Evolutionary conservation across 352 stramenopile genomes (phyloP).

Genomic region (Pythium apleroticum): DNA sequence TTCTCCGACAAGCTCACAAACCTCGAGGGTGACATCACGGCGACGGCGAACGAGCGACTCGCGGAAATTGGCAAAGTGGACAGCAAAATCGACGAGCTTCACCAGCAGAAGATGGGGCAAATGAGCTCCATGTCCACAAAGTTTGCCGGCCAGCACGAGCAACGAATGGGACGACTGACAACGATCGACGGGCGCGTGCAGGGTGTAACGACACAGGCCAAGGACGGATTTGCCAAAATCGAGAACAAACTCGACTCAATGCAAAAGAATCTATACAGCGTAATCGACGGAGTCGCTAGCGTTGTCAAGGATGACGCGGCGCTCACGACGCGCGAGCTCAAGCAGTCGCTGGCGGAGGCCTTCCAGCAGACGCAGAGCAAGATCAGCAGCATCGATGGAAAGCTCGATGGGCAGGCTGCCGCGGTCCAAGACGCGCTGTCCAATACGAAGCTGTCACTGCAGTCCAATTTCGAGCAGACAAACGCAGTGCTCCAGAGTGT

Average conservation of each 20-base stretch:
- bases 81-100: constrained; percentile 11
- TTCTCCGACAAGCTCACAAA: constrained; percentile 13
- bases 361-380: constrained; percentile 9
- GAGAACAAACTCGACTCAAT: constrained; percentile 3
- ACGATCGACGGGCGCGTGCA: constrained; percentile 12
- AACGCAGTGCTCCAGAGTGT: constrained; percentile 1
- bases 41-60: constrained; percentile 12
- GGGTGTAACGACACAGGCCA: constrained; percentile 10
- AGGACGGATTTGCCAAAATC: constrained; percentile 8
- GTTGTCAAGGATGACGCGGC: constrained; percentile 18
- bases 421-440: constrained; percentile 1
- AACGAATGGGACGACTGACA: constrained; percentile 4
- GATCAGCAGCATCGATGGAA: constrained; percentile 10
- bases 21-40: constrained; percentile 10
- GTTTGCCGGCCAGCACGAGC: constrained; percentile 14
- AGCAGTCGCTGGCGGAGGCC: background rate
- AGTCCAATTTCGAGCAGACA: constrained; percentile 10
- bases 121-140: constrained; percentile 15
- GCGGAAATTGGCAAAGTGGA: constrained; percentile 9
- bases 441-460: constrained; percentile 6
- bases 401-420: constrained; percentile 2
- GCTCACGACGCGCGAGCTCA: constrained; percentile 12
- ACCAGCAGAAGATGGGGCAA: constrained; percentile 17
- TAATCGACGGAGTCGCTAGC: constrained; percentile 12
- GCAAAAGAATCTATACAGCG: constrained; percentile 1